A percentile compares a stretch with the other conserved stretches of the same genome.
These are phyloP conservation scores for Bombardia bombarda DNA, from an alignment of 495 filamentous ascomycete genomes.

Conservation along the genomic window DNA sequence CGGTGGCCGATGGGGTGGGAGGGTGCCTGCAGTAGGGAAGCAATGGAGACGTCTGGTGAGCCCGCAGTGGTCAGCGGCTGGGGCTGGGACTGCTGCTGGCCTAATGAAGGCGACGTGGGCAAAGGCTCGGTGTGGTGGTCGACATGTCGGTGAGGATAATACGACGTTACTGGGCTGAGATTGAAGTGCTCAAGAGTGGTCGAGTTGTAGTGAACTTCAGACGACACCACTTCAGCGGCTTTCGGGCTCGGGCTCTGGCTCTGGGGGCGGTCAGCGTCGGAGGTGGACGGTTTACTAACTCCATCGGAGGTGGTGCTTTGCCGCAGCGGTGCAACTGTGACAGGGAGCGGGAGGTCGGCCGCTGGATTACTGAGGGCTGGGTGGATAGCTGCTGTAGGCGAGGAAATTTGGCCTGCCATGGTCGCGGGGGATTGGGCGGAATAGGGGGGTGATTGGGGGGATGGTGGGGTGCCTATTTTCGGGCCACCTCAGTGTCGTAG, in stretches of 20 bases:
- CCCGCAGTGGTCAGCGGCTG: too few relatives aligned
- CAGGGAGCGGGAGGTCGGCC: slow-evolving; percentile 7
- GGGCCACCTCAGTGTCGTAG: neutral
- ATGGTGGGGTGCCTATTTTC: slow-evolving; percentile 16
- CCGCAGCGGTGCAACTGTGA: neutral
- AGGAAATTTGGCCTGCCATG: slow-evolving; percentile 28
- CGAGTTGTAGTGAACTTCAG: too few relatives aligned
- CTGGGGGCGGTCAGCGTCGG: slow-evolving; percentile 13
- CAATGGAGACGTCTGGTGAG: too few relatives aligned
- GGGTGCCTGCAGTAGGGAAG: too few relatives aligned
- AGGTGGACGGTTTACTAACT: slow-evolving; percentile 14
- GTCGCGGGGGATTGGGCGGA: slow-evolving; percentile 7
- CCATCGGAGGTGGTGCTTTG: slow-evolving; percentile 10
- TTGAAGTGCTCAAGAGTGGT: neutral
- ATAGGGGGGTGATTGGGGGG: neutral
- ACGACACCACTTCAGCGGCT: too few relatives aligned
- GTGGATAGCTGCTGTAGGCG: slow-evolving; percentile 32
- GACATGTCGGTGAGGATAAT: too few relatives aligned
- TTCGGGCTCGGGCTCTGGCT: neutral
- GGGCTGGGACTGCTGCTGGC: too few relatives aligned
- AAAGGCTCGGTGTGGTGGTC: too few relatives aligned
- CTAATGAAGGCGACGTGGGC: too few relatives aligned
- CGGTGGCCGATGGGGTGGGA: slow-evolving; percentile 30
- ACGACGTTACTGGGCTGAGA: too few relatives aligned
- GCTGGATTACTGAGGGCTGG: slow-evolving; percentile 24